Evolutionary conservation across 192 early-diverging fungal genomes (phyloP).

Genomic region (Entomortierella chlamydospora): DNA sequence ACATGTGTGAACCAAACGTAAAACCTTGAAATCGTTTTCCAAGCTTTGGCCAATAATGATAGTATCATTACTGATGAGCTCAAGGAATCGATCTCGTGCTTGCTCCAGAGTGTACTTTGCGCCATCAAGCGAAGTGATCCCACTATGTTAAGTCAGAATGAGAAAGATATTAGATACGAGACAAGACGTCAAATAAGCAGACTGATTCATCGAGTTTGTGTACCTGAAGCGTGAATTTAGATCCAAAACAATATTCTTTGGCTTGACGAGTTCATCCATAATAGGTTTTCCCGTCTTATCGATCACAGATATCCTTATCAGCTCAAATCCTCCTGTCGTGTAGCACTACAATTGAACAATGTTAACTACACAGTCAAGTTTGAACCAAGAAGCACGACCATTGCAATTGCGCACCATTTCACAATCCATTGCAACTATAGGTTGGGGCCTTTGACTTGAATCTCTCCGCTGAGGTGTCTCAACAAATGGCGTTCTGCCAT

Average conservation of each 20-base stretch:
- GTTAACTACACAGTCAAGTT: too few species aligned
- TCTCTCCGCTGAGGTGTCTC: constrained; percentile 48
- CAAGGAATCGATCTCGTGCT: constrained; percentile 51
- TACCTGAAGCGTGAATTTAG: constrained; percentile 65
- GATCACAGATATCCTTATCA: constrained; percentile 70
- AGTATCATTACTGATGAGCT: constrained; percentile 60
- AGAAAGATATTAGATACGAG: too few species aligned
- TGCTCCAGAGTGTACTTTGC: constrained; percentile 64
- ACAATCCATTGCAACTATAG: constrained; percentile 74
- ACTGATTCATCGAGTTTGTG: too few species aligned
- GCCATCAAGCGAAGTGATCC: constrained; percentile 59
- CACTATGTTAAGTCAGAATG: constrained; percentile 35
- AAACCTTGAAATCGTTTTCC: constrained; percentile 46
- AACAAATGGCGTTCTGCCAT: constrained; percentile 56
- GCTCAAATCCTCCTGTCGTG: constrained; percentile 74
- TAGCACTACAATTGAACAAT: constrained; percentile 59
- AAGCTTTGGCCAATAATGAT: constrained; percentile 74
- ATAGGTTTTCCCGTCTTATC: constrained; percentile 59
- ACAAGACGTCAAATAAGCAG: too few species aligned
- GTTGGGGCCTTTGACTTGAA: background rate
- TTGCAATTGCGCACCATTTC: constrained; percentile 68
- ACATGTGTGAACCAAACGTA: constrained; percentile 51
- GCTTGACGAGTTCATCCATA: constrained; percentile 71
- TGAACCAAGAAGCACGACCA: background rate
- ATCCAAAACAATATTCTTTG: constrained; percentile 66